Evolutionary conservation across 2,329 filamentous ascomycete species (phyloP).

Genomic region (Ramularia endophylla): DNA sequence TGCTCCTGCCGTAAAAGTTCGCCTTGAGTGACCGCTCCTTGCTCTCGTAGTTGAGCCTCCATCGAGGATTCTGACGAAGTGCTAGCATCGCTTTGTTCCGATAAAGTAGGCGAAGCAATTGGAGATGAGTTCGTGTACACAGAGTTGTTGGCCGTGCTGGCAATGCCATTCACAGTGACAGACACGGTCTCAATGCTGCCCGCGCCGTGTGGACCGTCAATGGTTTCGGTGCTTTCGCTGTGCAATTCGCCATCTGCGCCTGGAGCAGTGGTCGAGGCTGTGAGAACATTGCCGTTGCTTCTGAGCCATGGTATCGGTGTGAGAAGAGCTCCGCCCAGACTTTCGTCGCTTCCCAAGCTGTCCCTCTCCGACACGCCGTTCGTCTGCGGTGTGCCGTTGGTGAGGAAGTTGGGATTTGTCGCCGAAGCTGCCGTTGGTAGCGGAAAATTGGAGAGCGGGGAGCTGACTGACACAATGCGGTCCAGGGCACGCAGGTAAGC

Average conservation of each 20-base stretch:
- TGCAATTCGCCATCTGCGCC: constrained; percentile 49
- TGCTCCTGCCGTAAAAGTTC: constrained; percentile 84
- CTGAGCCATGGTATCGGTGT: constrained; percentile 89
- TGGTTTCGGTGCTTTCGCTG: constrained; percentile 72
- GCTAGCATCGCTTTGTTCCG: constrained; percentile 31
- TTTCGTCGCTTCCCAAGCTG: constrained; percentile 73
- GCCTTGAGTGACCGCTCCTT: constrained; percentile 67
- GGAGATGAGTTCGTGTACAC: constrained; percentile 23
- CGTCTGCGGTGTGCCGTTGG: constrained; percentile 43
- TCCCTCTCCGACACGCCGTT: constrained; percentile 57
- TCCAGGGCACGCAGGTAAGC: constrained; percentile 88
- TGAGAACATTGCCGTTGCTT: constrained; percentile 15
- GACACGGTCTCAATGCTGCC: constrained; percentile 77
- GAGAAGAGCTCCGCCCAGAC: constrained; percentile 79
- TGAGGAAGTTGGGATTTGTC: constrained; percentile 43
- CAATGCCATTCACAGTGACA: constrained; percentile 62
- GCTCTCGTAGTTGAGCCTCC: constrained; percentile 31
- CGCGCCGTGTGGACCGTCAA: constrained; percentile 72
- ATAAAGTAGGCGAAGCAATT: constrained; percentile 23
- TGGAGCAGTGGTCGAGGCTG: constrained; percentile 9
- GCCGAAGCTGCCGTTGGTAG: constrained; percentile 53
- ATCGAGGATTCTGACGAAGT: constrained; percentile 30
- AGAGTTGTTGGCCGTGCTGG: constrained; percentile 3
- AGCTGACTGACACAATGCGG: constrained; percentile 84
- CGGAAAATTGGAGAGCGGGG: constrained; percentile 72